Base-by-base conservation (phyloP, 2,329 filamentous ascomycete species). In the Xylariales sp. region DNA sequence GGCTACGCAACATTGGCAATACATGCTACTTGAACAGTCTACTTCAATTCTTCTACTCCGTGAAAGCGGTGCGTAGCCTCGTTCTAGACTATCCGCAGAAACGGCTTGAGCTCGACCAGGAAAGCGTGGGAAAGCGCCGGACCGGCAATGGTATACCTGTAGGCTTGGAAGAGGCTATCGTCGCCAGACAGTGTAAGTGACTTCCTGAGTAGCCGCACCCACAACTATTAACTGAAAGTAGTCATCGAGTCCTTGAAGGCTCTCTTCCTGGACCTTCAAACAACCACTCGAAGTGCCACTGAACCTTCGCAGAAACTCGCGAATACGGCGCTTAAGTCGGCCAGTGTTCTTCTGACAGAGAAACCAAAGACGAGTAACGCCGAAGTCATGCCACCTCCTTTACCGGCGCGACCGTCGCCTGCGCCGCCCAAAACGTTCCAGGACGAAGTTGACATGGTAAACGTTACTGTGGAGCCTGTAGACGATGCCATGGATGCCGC, bases 21-120 rank as follows among this genome's bases (percentile, higher is more conserved):
- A 98, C 94, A 0, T 98, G 93, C 61, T 98, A 98, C 56, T 74
- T 98, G 41, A 98, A 98, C 69, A 97, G 91, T 64, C 76, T 98
- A 36, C 72, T 98, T 8, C 93, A 98, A 55, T 97, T 95, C 58
- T 85, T 96, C 51, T 96, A 95, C 60, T 94, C 90, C 0, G 79
- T 97, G 42, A 84, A 82, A 46, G 82, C 87, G 2, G 72, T 97
- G 21, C 80, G 91, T 37, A 76, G 93, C 4, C 77, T 96, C 49
- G 82, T 96, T 3, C 70, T 94, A 44, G 72, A 88, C 37, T 88
- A 87, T 50, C 80, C 91, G 19, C 63, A 80, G 4, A 78, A 84
- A 54, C 78, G 83, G 49, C 78, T 93, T 56, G 77, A 84, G 3
- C 63, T 86, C 4, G 76, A 75, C 7, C 79, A 82, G 31, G 74